Conservation (phyloP, 2,329 filamentous ascomycete species). For the Colletotrichum sp. region DNA sequence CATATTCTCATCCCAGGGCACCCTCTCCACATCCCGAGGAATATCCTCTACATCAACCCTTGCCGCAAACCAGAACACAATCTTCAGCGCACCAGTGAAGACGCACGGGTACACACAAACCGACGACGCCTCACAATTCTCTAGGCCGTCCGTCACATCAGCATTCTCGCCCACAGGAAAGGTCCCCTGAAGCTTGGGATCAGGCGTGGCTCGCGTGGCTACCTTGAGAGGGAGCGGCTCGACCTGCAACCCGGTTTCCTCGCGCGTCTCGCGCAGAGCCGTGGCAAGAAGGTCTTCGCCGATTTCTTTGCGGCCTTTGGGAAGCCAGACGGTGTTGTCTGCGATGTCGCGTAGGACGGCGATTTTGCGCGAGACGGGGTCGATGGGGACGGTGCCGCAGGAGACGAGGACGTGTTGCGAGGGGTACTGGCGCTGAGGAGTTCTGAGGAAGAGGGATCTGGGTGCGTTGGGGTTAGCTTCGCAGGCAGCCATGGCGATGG, state of each 20-base stretch:
- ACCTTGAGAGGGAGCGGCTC: background rate
- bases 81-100: constrained; percentile 37
- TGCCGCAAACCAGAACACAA: constrained; percentile 43
- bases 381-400: constrained; percentile 52
- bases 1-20: constrained; percentile 12
- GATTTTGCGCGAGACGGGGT: constrained; percentile 31
- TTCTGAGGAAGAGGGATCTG: background rate
- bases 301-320: constrained; percentile 54
- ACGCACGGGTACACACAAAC: constrained; percentile 38
- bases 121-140: constrained; percentile 34
- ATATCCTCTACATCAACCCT: constrained; percentile 28
- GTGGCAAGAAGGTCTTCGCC: constrained; percentile 45
- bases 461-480: background rate
- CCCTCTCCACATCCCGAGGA: constrained; percentile 28
- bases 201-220: background rate
- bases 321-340: constrained; percentile 45
- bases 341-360: constrained; percentile 48
- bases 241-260: constrained; percentile 44
- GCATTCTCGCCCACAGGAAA: background rate
- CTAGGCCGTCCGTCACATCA: background rate
- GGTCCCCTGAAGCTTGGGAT: background rate
- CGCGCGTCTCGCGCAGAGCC: constrained; percentile 51
- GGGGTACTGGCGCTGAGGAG: background rate
- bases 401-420: background rate
- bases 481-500: background rate